Conservation (phyloP, 108 stramenopile genomes). For the Parietichytrium sp. region DNA sequence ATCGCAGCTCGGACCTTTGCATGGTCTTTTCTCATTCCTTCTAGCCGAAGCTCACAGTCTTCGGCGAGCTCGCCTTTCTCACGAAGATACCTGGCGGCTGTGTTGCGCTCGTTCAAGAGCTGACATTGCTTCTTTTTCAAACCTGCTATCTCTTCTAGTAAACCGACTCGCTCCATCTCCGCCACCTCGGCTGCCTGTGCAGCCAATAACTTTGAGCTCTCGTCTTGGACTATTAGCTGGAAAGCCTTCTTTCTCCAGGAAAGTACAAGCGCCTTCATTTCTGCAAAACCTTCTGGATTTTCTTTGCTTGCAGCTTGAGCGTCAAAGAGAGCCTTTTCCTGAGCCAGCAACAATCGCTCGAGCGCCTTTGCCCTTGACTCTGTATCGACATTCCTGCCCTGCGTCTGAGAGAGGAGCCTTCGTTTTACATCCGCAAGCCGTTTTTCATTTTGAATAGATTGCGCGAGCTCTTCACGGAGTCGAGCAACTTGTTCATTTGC, state of each 20-base stretch:
- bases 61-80: not conserved
- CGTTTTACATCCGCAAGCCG: too few relatives aligned
- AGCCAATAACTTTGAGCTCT: not conserved
- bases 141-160: not conserved
- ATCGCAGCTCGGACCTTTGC: too few relatives aligned
- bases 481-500: too few relatives aligned
- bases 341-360: not conserved
- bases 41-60: too few relatives aligned
- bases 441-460: too few relatives aligned
- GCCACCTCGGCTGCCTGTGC: not conserved
- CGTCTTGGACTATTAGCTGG: not conserved
- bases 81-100: not conserved
- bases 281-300: too few relatives aligned
- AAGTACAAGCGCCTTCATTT: not conserved
- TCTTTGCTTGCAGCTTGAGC: not conserved
- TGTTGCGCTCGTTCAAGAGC: not conserved
- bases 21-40: not conserved
- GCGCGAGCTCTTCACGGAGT: too few relatives aligned
- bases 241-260: conserved; percentile 22
- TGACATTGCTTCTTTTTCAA: not conserved
- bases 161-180: not conserved
- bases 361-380: not conserved
- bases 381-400: not conserved
- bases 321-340: not conserved
- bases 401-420: too few relatives aligned